These are phyloP conservation scores for Allomyces javanicus DNA, from an alignment of 192 early-diverging fungal species.

Conservation along the genomic window DNA sequence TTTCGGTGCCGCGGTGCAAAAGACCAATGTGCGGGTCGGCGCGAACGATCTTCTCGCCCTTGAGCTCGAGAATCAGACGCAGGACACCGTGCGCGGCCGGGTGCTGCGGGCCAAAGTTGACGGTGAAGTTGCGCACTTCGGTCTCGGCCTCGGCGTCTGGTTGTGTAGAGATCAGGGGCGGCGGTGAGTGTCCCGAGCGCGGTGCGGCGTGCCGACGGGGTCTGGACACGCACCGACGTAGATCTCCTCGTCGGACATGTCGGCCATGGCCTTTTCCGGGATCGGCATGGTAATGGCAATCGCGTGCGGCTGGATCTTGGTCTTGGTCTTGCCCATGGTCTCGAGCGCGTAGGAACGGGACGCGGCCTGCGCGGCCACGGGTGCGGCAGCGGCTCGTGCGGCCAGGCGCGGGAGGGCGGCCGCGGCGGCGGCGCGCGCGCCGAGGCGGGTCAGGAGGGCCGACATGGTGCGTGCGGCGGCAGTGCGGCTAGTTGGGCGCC, in stretches of 20 bases:
- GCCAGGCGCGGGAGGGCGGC: neutral
- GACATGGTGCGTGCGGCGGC: neutral
- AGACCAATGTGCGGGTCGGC: slow-evolving; percentile 96
- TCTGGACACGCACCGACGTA: neutral
- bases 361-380: too few species aligned
- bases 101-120: slow-evolving; percentile 99
- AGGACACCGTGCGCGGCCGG: slow-evolving; percentile 94
- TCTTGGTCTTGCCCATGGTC: neutral
- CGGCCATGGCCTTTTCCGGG: neutral
- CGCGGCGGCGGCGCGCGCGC: neutral
- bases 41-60: slow-evolving; percentile 75
- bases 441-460: neutral
- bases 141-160: neutral
- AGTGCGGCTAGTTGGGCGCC: too few species aligned
- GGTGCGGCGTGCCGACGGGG: too few species aligned
- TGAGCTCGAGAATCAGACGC: slow-evolving; percentile 80
- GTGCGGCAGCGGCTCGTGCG: too few species aligned
- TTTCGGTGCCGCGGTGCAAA: slow-evolving; percentile 94
- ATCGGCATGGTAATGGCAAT: neutral
- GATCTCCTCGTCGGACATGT: neutral
- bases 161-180: neutral
- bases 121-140: slow-evolving; percentile 39
- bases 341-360: neutral
- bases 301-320: neutral
- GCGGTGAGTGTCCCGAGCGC: too few species aligned